Evolutionary conservation across 1,284 basidiomycete species (phyloP).

Genomic region (Polyporus tsugae): DNA sequence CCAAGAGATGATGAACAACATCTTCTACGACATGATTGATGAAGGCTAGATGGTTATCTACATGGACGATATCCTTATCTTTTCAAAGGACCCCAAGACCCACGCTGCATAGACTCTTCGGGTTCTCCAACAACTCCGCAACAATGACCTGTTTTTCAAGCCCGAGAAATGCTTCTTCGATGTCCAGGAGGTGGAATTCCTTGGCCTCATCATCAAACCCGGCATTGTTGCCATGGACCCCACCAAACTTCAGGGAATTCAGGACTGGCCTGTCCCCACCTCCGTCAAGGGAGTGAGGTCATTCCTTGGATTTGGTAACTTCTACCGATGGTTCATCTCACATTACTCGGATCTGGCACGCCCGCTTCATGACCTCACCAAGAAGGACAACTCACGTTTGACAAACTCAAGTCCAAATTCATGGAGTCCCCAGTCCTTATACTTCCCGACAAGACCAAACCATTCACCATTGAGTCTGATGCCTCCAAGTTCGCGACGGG

Average conservation of each 20-base stretch:
- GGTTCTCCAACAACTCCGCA: conserved; percentile 40
- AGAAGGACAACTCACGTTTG: not conserved
- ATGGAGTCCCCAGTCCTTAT: not conserved
- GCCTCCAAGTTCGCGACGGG: too few species aligned
- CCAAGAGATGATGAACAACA: conserved; percentile 28
- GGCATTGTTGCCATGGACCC: conserved; percentile 16
- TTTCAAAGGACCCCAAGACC: not conserved
- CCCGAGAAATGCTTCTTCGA: conserved; percentile 49
- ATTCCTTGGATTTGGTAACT: too few species aligned
- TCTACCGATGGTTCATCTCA: too few species aligned
- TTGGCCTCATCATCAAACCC: conserved; percentile 5
- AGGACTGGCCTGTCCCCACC: conserved; percentile 5
- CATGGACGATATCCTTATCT: conserved; percentile 21
- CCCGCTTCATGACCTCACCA: too few species aligned
- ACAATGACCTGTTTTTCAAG: conserved; percentile 43
- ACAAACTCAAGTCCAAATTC: conserved; percentile 10
- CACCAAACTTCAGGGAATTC: conserved; percentile 11
- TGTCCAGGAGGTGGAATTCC: conserved; percentile 32
- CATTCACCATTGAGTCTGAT: conserved; percentile 9
- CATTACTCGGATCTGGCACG: too few species aligned
- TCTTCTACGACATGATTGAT: conserved; percentile 13
- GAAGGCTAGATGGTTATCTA: conserved; percentile 16
- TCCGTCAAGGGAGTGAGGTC: too few species aligned
- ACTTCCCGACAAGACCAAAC: not conserved
- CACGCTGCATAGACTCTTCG: conserved; percentile 29